Evolutionary conservation across 2,329 filamentous ascomycete genomes (phyloP), one percentile per base, ranked within the genome.

Genomic region (Elsinoe fawcettii): DNA sequence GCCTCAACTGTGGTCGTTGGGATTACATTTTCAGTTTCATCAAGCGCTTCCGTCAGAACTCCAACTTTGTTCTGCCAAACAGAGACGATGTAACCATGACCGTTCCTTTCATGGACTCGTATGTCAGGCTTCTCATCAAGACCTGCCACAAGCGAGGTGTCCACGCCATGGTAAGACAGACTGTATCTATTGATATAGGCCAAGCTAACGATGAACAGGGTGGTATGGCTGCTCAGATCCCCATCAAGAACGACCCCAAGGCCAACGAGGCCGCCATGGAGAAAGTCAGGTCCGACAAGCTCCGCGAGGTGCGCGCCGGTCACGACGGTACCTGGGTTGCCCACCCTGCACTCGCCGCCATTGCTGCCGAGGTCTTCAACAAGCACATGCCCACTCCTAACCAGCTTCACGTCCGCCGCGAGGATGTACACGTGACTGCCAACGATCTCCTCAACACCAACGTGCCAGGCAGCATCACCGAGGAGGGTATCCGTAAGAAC

Each of bases 21-120:
- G 93, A 99, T 72, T 99, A 99, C 80, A 97, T 99, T 77, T 99
- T 99, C 81, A 93, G 87, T 73, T 90, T 92, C 70, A 97, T 99
- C 80, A 99, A 99, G 83, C 96, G 95, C 75, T 96, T 97, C 87
- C 89, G 93, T 71, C 84, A 96, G 69, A 93, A 96, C 79, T 80
- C 88, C 67, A 85, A 86, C 76, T 97, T 97, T 70, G 84, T 97
- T 58, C 85, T 99, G 18, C 93, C 93, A 25, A 92, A 99, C 73
- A 88, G 93, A 61, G 86, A 86, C 57, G 80, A 83, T 60, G 90
- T 99, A 57, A 99, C 93, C 65, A 97, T 99, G 93, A 97, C 91
- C 11, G 87, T 92, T 1, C 93, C 93, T 11, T 99, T 99, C 76
- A 97, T 99, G 93, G 84, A 97, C 65, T 84, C 93, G 51, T 99